Evolutionary conservation across 2,329 filamentous ascomycete species (phyloP), one percentile per base, ranked within the genome.

Genomic region (Aureobasidium sp.): DNA sequence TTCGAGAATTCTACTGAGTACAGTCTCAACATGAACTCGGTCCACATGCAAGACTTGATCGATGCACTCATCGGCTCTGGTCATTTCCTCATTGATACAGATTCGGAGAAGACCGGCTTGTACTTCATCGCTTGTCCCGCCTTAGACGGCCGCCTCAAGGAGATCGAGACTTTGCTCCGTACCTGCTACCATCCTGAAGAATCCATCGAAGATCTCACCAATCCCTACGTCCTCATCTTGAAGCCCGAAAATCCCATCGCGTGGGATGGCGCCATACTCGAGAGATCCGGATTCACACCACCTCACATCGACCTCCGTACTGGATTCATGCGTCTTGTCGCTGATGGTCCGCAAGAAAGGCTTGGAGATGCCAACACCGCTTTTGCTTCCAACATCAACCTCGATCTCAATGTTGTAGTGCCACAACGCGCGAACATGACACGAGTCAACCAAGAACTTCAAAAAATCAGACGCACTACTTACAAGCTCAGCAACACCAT

Each of bases 1-100:
- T 99, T 99, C 70, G 94, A 99, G 73, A 97, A 99, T 70, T 90
- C 90, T 5, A 96, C 91, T 10, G 94, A 99, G 73, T 96, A 94
- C 74, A 96, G 90, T 73, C 88, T 97, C 70, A 86, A 88, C 39
- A 82, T 91, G 60, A 78, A 83, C 5, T 81, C 83, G 9, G 85
- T 89, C 36, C 82, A 84, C 64, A 80, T 95, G 64, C 85, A 87
- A 63, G 85, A 89, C 41, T 82, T 99, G 32, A 89, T 92, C 66
- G 89, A 95, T 67, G 85, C 90, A 29, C 81, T 99, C 9, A 84
- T 90, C 13, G 81, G 88, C 45, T 88, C 90, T 0, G 90, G 90
- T 3, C 94, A 99, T 72, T 95, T 97, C 69, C 82, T 96, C 34
- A 86, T 99, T 16, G 87, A 90, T 64, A 88, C 85, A 2, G 82